These are phyloP conservation scores for Verticillium klebahnii DNA, from an alignment of 2,329 filamentous ascomycete genomes.

Conservation along the genomic window DNA sequence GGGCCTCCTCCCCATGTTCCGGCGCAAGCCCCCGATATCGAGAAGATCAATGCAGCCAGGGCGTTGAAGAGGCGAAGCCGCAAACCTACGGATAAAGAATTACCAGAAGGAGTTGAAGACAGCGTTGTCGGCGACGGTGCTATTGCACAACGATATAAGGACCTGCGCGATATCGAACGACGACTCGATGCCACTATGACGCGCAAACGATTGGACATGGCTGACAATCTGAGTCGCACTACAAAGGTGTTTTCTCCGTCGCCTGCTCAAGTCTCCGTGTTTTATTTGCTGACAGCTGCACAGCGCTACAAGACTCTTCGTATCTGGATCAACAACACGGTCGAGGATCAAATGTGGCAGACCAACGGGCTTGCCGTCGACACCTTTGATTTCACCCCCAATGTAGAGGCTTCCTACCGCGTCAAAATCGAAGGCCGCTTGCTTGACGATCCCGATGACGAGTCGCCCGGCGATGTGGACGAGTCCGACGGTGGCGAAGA, in stretches of 20 bases:
- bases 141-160: conserved; percentile 71
- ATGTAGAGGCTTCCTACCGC: conserved; percentile 72
- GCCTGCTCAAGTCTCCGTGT: neutral
- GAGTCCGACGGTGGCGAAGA: conserved; percentile 15
- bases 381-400: conserved; percentile 76
- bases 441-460: conserved; percentile 60
- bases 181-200: conserved; percentile 89
- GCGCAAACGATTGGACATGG: conserved; percentile 86
- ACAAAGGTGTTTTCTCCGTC: conserved; percentile 49
- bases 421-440: conserved; percentile 90
- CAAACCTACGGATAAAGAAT: conserved; percentile 91
- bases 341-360: conserved; percentile 94
- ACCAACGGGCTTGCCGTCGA: conserved; percentile 62
- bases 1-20: neutral
- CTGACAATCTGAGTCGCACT: conserved; percentile 72
- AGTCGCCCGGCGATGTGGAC: neutral
- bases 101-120: conserved; percentile 85
- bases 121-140: conserved; percentile 72
- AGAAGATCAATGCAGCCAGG: neutral
- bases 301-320: conserved; percentile 79
- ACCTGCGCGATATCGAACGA: conserved; percentile 81
- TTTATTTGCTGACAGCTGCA: conserved; percentile 6
- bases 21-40: conserved; percentile 56
- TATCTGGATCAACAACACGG: conserved; percentile 93
- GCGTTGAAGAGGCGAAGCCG: conserved; percentile 66